Percentiles rank a stretch among this genome's conserved stretches.
phyloP scores from a whole-genome alignment of 495 filamentous ascomycete genomes.

The Hypoxylon intermedium region DNA sequence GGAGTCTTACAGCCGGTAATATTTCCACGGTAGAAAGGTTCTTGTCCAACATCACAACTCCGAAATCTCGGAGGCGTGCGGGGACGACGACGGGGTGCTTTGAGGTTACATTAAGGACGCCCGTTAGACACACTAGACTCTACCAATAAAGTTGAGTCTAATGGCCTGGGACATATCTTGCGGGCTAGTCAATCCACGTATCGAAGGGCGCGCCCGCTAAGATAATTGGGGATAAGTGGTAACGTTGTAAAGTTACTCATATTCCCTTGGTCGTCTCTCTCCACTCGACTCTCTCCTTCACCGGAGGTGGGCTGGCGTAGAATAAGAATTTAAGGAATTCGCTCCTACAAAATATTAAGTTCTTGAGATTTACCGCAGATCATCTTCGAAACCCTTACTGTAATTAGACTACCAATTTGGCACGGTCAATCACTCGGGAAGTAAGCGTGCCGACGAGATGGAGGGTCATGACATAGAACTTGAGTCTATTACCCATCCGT shows the following conservation, averaged over 20 bases:
- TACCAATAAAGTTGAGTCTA: conserved; percentile 8
- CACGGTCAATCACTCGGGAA: neutral
- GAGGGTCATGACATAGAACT: conserved; percentile 29
- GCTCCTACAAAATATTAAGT: neutral
- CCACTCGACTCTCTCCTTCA: conserved; percentile 23
- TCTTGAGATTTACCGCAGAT: neutral
- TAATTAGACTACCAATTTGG: neutral
- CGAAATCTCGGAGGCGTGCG: conserved; percentile 2
- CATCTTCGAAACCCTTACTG: neutral
- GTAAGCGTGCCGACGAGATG: conserved; percentile 5
- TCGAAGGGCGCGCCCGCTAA: too few relatives aligned
- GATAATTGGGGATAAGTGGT: conserved; percentile 11
- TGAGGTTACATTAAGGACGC: neutral
- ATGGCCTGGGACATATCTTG: neutral
- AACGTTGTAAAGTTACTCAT: conserved; percentile 8
- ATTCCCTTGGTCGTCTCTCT: neutral
- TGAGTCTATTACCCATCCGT: conserved; percentile 12
- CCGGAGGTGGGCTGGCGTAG: conserved; percentile 5
- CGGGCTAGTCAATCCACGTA: neutral
- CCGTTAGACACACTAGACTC: neutral
- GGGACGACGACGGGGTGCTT: too few relatives aligned
- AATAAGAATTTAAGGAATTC: conserved; percentile 6
- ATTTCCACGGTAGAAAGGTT: too few relatives aligned
- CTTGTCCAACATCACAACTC: neutral
- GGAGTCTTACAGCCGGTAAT: too few relatives aligned